Base-by-base conservation (phyloP, 2,329 filamentous ascomycete genomes). In the Colletotrichum tanaceti region DNA sequence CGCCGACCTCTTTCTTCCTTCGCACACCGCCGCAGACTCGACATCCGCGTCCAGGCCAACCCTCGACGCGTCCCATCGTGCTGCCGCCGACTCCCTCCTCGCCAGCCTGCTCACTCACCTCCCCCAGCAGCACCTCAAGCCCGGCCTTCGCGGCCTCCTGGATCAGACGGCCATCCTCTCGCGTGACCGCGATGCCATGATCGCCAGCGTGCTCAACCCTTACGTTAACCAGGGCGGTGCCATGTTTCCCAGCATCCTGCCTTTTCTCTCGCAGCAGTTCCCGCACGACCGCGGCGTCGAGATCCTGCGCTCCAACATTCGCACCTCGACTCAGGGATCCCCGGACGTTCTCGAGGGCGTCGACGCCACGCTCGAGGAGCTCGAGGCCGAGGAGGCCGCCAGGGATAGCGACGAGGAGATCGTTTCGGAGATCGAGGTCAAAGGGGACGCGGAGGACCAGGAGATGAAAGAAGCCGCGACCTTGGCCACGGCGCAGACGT, bases 161-260 rank as follows among this genome's bases (percentile, higher is more conserved):
- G 93, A 98, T 75, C 91, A 92, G 71, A 93, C 92, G 3, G 91
- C 93, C 22, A 91, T 97, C 64, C 81, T 97, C 24, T 87, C 85
- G 5, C 84, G 86, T 68, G 85, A 90, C 77, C 90, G 89, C 75
- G 84, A 90, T 39, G 91, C 92, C 49, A 92, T 98, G 86, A 75
- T 96, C 13, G 89, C 93, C 6, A 95, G 93, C 77, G 89, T 97
- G 14, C 82, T 98, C 68, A 93, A 96, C 77, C 93, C 93, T 0
- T 88, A 90, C 78, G 81, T 89, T 71, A 83, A 89, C 74, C 82
- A 87, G 74, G 85, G 89, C 75, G 87, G 90, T 49, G 83, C 88
- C 71, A 86, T 88, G 59, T 87, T 89, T 69, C 85, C 91, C 35
- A 96, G 91, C 77, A 90, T 97, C 55, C 79, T 97, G 55, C 94